phyloP scores from a whole-genome alignment of 1,284 basidiomycete genomes.

The Ganoderma lucidum region DNA sequence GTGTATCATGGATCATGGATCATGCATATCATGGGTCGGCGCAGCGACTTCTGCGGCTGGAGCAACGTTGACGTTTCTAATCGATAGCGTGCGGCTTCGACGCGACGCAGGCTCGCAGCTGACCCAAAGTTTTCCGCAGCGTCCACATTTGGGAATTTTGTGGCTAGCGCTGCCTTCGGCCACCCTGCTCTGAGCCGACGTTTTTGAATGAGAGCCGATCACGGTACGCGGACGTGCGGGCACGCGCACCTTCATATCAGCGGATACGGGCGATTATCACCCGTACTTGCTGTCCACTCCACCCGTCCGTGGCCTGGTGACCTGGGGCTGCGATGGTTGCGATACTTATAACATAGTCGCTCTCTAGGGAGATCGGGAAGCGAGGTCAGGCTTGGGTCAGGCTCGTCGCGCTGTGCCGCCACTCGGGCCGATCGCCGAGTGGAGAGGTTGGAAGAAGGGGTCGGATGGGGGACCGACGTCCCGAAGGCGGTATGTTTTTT shows the following conservation, averaged over 20 bases:
- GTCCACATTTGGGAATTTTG: background rate
- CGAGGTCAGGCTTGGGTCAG: background rate
- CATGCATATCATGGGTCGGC: background rate
- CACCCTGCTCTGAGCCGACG: background rate
- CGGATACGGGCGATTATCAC: conserved; percentile 3
- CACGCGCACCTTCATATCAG: conserved; percentile 2
- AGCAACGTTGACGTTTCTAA: background rate
- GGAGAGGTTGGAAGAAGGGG: background rate
- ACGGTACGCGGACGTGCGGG: background rate
- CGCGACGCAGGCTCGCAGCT: background rate
- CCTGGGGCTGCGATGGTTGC: background rate
- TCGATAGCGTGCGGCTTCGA: background rate
- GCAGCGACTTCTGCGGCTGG: background rate
- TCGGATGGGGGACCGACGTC: background rate
- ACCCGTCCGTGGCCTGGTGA: background rate
- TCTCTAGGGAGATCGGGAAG: background rate
- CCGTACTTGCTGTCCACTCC: background rate
- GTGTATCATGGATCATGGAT: background rate
- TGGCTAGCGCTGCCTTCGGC: background rate
- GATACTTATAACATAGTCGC: background rate
- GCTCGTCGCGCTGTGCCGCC: background rate
- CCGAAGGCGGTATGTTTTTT: conserved; percentile 1
- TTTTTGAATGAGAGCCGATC: conserved; percentile 1
- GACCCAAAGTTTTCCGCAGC: background rate
- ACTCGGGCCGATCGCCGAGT: background rate